Percentiles rank a stretch among this genome's conserved stretches.
phyloP scores from a whole-genome alignment of 140 eudicot species.

The Stevia rebaudiana region DNA sequence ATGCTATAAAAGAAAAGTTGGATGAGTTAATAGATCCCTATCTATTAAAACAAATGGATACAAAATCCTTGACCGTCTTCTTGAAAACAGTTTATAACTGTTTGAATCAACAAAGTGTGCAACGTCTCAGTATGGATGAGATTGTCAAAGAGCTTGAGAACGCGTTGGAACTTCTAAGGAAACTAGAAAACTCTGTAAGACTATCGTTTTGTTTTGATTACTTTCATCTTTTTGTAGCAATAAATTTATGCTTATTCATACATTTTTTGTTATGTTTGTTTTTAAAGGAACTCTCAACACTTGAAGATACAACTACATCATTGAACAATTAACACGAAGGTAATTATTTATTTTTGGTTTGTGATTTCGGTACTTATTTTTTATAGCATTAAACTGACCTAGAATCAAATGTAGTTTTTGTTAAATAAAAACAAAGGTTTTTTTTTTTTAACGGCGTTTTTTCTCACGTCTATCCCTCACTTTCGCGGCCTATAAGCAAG shows the following conservation, averaged over 20 bases:
- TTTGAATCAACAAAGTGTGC: not conserved
- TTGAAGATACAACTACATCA: too few relatives aligned
- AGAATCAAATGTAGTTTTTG: too few relatives aligned
- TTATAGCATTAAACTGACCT: too few relatives aligned
- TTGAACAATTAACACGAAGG: too few relatives aligned
- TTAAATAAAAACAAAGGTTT: too few relatives aligned
- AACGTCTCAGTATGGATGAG: slow-evolving; percentile 1
- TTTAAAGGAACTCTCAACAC: too few relatives aligned
- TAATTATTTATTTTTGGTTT: too few relatives aligned
- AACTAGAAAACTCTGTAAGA: not conserved
- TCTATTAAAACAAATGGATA: not conserved
- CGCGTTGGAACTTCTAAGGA: not conserved
- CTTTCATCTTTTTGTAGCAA: not conserved
- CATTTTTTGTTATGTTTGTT: not conserved
- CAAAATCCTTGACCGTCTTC: not conserved
- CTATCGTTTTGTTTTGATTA: not conserved
- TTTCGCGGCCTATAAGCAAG: too few relatives aligned
- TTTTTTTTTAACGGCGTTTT: too few relatives aligned
- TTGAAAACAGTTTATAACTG: not conserved
- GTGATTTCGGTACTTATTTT: too few relatives aligned
- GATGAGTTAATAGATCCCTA: not conserved
- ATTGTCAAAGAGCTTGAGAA: not conserved
- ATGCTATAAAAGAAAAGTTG: not conserved
- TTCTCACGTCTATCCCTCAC: too few relatives aligned
- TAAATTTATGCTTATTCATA: too few relatives aligned